Conservation (phyloP, 2,329 filamentous ascomycete genomes). For the Apiospora hydei region DNA sequence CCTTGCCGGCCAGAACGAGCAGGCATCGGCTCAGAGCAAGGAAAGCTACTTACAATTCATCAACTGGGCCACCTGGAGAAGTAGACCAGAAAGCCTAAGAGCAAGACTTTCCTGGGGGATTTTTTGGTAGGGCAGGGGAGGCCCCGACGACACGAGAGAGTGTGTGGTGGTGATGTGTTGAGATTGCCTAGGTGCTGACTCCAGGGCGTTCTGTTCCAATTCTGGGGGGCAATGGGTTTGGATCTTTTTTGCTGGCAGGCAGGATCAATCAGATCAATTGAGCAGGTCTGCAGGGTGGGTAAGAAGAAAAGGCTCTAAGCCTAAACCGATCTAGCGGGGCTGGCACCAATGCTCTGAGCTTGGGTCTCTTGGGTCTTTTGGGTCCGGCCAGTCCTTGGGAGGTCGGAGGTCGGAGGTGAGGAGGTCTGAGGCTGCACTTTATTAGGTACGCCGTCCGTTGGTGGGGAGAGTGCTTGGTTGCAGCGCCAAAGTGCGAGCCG, state of each 20-base stretch:
- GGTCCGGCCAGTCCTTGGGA: too few relatives aligned
- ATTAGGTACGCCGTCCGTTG: neutral
- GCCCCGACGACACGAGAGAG: conserved; percentile 17
- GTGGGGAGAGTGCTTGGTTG: neutral
- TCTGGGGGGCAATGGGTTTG: conserved; percentile 21
- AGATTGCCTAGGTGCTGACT: conserved; percentile 14
- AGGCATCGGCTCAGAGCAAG: conserved; percentile 29
- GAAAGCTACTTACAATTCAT: conserved; percentile 43
- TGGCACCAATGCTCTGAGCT: conserved; percentile 5
- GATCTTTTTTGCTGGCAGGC: conserved; percentile 20
- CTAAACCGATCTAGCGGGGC: conserved; percentile 9
- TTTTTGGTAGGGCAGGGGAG: conserved; percentile 11
- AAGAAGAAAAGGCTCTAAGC: conserved; percentile 1
- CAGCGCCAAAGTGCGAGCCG: neutral
- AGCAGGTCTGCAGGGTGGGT: conserved; percentile 20
- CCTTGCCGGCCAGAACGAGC: conserved; percentile 31
- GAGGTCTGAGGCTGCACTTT: neutral
- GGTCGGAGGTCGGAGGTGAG: neutral
- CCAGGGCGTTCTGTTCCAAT: conserved; percentile 19
- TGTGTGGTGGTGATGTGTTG: conserved; percentile 21
- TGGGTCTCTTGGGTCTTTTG: too few relatives aligned
- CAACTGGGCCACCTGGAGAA: conserved; percentile 36
- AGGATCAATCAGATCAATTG: conserved; percentile 21
- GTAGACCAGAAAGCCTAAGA: conserved; percentile 24
- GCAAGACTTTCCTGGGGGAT: neutral